Evolutionary conservation across 371 early-diverging fungal species (phyloP).

Genomic region (Syncephalis plumigaleata): DNA sequence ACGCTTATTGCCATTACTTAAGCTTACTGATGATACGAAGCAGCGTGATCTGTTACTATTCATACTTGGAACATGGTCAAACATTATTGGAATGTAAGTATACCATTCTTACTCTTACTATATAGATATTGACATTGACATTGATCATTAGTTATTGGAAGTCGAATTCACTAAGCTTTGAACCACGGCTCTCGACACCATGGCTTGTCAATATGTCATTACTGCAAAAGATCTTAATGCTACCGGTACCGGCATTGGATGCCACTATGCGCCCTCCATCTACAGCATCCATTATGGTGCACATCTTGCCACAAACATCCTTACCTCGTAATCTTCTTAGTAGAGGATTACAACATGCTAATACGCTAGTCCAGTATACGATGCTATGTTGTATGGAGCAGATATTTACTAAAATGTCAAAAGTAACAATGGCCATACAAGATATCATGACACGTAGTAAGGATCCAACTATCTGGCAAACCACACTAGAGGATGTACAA

Average conservation of each 20-base stretch:
- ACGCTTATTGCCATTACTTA: neutral
- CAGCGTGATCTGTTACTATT: neutral
- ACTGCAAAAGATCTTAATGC: conserved; percentile 38
- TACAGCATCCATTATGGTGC: conserved; percentile 32
- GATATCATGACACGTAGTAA: conserved; percentile 5
- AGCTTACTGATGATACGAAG: neutral
- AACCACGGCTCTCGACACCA: conserved; percentile 55
- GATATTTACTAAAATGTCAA: conserved; percentile 39
- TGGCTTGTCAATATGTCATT: conserved; percentile 66
- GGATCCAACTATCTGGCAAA: conserved; percentile 7
- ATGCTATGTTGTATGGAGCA: conserved; percentile 34
- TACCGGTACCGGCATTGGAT: conserved; percentile 40
- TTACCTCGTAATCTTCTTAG: conserved; percentile 32
- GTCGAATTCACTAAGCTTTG: conserved; percentile 33
- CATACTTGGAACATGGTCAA: neutral
- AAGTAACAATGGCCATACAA: conserved; percentile 9
- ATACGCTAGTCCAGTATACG: conserved; percentile 44
- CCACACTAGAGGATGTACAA: neutral
- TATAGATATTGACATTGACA: no score
- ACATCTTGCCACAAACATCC: conserved; percentile 38
- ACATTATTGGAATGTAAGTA: neutral
- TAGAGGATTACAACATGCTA: conserved; percentile 49
- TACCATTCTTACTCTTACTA: no score
- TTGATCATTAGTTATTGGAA: conserved; percentile 25
- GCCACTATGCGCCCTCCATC: conserved; percentile 23